phyloP scores from a whole-genome alignment of 305 asterid species.

The Striga hermonthica region DNA sequence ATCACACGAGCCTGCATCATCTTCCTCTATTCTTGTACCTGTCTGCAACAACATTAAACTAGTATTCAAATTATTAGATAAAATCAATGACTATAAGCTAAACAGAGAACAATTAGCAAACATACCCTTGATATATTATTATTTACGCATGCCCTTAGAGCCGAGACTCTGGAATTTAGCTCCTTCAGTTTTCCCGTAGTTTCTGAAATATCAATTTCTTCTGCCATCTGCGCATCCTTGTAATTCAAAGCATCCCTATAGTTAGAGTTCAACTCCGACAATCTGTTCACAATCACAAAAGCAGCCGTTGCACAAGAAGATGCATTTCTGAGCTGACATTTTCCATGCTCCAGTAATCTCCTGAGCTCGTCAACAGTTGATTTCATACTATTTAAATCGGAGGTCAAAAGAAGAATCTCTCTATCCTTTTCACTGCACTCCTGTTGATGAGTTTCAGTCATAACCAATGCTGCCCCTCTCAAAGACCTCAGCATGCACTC shows the following conservation, averaged over 20 bases:
- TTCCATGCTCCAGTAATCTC: slow-evolving; percentile 46
- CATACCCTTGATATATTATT: slow-evolving; percentile 53
- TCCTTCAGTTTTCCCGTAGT: slow-evolving; percentile 59
- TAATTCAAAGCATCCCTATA: slow-evolving; percentile 42
- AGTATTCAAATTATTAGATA: slow-evolving; percentile 25
- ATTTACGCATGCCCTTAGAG: slow-evolving; percentile 52
- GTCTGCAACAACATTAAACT: slow-evolving; percentile 63
- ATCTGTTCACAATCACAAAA: slow-evolving; percentile 66
- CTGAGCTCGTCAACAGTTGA: slow-evolving; percentile 50
- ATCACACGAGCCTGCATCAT: slow-evolving; percentile 24
- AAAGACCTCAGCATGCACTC: slow-evolving; percentile 93
- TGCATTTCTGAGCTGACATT: slow-evolving; percentile 52
- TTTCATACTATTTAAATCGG: slow-evolving; percentile 48
- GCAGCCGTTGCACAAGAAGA: slow-evolving; percentile 83
- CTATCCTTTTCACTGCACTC: slow-evolving; percentile 72
- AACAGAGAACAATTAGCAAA: slow-evolving; percentile 32
- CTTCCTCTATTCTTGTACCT: slow-evolving; percentile 45
- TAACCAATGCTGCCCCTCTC: slow-evolving; percentile 85
- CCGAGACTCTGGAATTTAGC: slow-evolving; percentile 58
- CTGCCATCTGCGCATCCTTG: slow-evolving; percentile 46
- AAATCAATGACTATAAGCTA: slow-evolving; percentile 8
- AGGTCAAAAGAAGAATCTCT: slow-evolving; percentile 48
- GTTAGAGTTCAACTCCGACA: slow-evolving; percentile 59
- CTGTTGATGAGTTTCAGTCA: slow-evolving; percentile 82
- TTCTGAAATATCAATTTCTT: slow-evolving; percentile 50